Base-by-base conservation (phyloP, 2,329 filamentous ascomycete genomes). In the Neofusicoccum ribis region DNA sequence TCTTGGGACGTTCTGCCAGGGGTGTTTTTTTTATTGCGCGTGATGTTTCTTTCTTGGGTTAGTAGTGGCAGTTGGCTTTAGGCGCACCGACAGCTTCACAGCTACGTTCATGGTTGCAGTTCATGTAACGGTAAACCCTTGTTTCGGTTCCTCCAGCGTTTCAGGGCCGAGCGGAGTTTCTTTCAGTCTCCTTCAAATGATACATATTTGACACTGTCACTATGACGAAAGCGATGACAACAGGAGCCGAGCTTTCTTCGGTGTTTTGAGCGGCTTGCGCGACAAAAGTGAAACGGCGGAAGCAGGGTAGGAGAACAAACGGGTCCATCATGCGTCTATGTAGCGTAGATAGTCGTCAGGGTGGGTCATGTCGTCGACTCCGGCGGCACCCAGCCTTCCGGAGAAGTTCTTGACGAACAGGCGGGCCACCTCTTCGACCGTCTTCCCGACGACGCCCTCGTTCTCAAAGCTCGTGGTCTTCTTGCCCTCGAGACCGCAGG, bases 401-500 rank as follows among this genome's bases (percentile, higher is more conserved):
- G 73, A 77, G 36, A 83, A 69, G 63, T 77, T 73, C 41, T 72
- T 68, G n/a, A 80, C 81, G 72, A 83, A 83, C 3, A 69, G 69
- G 2, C 66, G 66, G 12, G 73, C 80, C 14, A 81, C 80, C 44
- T 75, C 71, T 58, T 77, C 75, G 2, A 82, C 77, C 34, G 66
- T 70, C 39, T 68, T 68, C 1, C 72, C 76, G 11, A 58, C 49
- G 5, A 80, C 76, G 0, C 80, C 79, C 76, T 91, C 84, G 44
- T 80, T 82, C 68, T 82, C 81, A 66, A 97, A 83, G 74, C 87
- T 93, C n/a, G 92, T 96, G 62, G 91, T 89, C 67, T 85, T 83
- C 79, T 91, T 91, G 27, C 90, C 93, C 67, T 89, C 88, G 44
- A 98, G 78, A 0, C 95, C 95, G 81, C 94, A 98, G 14, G 93